Evolutionary conservation across 164 flowering plant species (phyloP).

Genomic region (Dillenia suffruticosa): DNA sequence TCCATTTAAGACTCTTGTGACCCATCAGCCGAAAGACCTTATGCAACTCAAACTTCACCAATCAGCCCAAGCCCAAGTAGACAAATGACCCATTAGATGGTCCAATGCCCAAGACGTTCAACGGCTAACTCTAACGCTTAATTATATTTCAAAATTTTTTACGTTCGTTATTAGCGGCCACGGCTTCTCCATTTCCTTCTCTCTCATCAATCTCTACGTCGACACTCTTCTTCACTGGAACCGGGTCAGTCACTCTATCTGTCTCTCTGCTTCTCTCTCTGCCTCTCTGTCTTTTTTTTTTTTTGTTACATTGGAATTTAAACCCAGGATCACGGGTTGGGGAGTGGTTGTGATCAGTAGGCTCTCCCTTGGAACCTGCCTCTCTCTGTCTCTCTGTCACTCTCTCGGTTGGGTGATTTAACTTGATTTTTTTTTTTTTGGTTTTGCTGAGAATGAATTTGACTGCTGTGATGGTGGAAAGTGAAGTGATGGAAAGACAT

Average conservation of each 20-base stretch:
- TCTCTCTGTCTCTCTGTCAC: neutral
- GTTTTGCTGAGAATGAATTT: slow-evolving; percentile 75
- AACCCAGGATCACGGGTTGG: too few species aligned
- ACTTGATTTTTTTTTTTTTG: neutral
- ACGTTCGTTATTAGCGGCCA: neutral
- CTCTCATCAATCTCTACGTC: slow-evolving; percentile 41
- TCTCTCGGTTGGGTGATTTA: neutral
- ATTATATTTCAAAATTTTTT: neutral
- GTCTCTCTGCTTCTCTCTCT: slow-evolving; percentile 3
- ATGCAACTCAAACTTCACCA: too few species aligned
- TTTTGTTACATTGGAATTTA: too few species aligned
- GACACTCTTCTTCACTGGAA: slow-evolving; percentile 78
- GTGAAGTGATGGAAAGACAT: slow-evolving; percentile 84
- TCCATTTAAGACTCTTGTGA: too few species aligned
- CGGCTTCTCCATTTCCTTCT: slow-evolving; percentile 16
- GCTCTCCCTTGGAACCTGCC: too few species aligned
- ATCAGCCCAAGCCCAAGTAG: too few species aligned
- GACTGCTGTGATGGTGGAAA: slow-evolving; percentile 56
- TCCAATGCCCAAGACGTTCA: too few species aligned
- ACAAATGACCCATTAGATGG: too few species aligned
- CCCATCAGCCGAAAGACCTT: too few species aligned
- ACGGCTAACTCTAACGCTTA: too few species aligned
- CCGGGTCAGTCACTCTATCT: slow-evolving; percentile 37
- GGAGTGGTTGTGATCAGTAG: too few species aligned
- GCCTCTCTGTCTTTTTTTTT: neutral